Conservation (phyloP, 1,139 yeast species). For the Pichia sp. region DNA sequence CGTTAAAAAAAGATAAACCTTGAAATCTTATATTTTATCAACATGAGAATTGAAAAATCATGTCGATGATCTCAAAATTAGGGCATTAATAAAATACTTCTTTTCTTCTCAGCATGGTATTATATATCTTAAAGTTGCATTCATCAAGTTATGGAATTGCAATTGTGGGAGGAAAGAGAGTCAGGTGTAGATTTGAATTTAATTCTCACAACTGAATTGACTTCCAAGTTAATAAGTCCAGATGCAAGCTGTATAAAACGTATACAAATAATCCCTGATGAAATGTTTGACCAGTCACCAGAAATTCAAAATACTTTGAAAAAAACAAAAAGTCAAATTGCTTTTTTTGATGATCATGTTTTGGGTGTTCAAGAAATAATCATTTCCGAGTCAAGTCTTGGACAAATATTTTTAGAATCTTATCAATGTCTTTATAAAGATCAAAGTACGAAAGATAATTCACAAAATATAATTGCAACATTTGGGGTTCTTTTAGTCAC, state of each 20-base stretch:
- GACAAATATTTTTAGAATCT: conserved; percentile 18
- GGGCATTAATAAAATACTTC: not conserved
- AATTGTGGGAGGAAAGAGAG: not conserved
- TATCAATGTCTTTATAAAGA: conserved; percentile 11
- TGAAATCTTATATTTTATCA: too few relatives aligned
- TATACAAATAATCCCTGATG: conserved; percentile 9
- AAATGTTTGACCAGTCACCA: not conserved
- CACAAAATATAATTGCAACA: conserved; percentile 20
- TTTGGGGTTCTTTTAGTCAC: conserved; percentile 35
- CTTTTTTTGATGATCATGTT: conserved; percentile 8
- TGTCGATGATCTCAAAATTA: not conserved
- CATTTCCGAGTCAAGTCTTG: conserved; percentile 13
- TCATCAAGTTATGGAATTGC: not conserved
- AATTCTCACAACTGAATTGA: not conserved
- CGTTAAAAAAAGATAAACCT: too few relatives aligned
- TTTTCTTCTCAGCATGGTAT: not conserved
- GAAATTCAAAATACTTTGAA: not conserved
- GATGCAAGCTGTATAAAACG: not conserved
- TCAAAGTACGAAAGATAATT: not conserved
- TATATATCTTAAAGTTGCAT: not conserved
- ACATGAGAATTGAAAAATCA: not conserved
- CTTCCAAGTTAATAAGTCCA: not conserved
- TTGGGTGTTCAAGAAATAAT: conserved; percentile 16
- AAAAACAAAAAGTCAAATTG: not conserved
- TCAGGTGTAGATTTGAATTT: not conserved